Percentiles rank a stretch among this genome's conserved stretches.
phyloP scores from a whole-genome alignment of 2,329 filamentous ascomycete species.

The Scorias spongiosa region DNA sequence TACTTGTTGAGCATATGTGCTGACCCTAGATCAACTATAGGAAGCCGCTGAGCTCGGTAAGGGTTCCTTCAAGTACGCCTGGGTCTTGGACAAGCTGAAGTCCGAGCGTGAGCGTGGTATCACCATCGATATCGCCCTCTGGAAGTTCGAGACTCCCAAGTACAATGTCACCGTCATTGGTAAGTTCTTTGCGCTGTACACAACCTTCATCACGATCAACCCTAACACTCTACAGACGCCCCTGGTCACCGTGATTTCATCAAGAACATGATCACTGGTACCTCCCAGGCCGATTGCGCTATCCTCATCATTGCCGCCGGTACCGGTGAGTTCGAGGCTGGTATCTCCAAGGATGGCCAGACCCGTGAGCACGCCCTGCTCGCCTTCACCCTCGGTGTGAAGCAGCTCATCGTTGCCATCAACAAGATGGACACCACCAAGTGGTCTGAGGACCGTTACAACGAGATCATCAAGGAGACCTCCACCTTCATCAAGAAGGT shows the following conservation, averaged over 20 bases:
- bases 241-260: constrained; percentile 99
- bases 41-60: constrained; percentile 98
- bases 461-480: constrained; percentile 99
- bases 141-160: constrained; percentile 99
- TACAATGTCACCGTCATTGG: constrained; percentile 94
- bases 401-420: constrained; percentile 99
- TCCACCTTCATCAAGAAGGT: constrained; percentile 99
- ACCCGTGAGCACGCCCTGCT: constrained; percentile 99
- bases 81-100: constrained; percentile 99
- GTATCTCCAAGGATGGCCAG: constrained; percentile 99
- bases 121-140: constrained; percentile 99
- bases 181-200: constrained; percentile 23
- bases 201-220: neutral
- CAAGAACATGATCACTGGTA: constrained; percentile 99
- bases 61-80: constrained; percentile 99
- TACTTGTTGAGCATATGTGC: too few species aligned
- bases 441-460: constrained; percentile 91
- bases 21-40: constrained; percentile 32
- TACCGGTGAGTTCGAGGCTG: constrained; percentile 99
- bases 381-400: constrained; percentile 98
- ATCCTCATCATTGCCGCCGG: constrained; percentile 99
- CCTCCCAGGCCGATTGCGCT: constrained; percentile 98
- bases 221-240: constrained; percentile 42
- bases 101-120: constrained; percentile 99
- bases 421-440: constrained; percentile 99